These are phyloP conservation scores for Wickerhamiella cacticola DNA, from an alignment of 805 yeast genomes.

Conservation along the genomic window DNA sequence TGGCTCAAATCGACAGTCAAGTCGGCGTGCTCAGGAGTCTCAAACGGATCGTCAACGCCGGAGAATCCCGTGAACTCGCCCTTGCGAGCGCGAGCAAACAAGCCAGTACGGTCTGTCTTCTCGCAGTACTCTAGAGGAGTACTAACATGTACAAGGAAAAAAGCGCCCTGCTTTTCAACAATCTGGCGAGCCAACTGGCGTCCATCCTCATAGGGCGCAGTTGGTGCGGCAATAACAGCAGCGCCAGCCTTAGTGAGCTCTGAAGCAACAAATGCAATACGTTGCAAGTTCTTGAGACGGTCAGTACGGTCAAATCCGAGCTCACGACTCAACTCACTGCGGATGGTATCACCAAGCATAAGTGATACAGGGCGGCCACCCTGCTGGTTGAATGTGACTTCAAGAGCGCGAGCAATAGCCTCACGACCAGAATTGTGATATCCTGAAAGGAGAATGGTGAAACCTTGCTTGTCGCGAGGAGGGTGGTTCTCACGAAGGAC, in stretches of 20 bases:
- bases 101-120: conserved; percentile 40
- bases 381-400: conserved; percentile 81
- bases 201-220: conserved; percentile 36
- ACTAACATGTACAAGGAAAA: conserved; percentile 40
- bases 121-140: conserved; percentile 39
- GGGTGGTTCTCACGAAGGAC: conserved; percentile 88
- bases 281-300: conserved; percentile 34
- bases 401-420: conserved; percentile 68
- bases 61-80: conserved; percentile 39
- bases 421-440: conserved; percentile 47
- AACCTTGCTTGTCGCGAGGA: conserved; percentile 82
- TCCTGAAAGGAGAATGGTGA: conserved; percentile 58
- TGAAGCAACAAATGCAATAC: conserved; percentile 50
- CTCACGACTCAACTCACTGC: conserved; percentile 32
- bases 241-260: conserved; percentile 83
- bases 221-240: conserved; percentile 66
- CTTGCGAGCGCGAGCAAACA: conserved; percentile 36
- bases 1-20: conserved; percentile 44
- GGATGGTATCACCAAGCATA: conserved; percentile 37
- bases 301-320: conserved; percentile 33
- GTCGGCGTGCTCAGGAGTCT: conserved; percentile 42
- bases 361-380: conserved; percentile 72
- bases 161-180: conserved; percentile 40
- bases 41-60: conserved; percentile 38
- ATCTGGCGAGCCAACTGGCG: conserved; percentile 34